Evolutionary conservation across 352 stramenopile species (phyloP), one percentile per base, ranked within the genome.

Genomic region (Albugo candida): DNA sequence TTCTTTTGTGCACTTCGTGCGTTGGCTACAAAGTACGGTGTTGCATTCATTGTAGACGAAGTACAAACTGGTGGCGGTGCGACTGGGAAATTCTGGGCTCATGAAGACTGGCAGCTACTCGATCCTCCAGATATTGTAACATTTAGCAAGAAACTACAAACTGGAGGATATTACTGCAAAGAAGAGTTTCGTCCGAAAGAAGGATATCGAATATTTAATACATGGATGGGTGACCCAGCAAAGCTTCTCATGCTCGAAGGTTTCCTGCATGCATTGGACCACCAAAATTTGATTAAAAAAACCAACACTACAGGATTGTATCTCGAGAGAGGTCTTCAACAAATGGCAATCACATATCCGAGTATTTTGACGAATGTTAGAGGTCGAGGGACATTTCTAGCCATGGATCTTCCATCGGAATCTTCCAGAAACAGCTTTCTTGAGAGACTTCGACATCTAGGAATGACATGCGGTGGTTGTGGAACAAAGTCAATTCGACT

Each of bases 111-210:
- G 77, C 63, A 57, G 17, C 64, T 89, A 5, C 56, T 72, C 27
- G 80, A 83, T 52, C 70, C 77, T 13, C 77, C 77, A 4, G 77
- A 87, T 41, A 45, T 89, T 36, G 77, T 89, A 45, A 89, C 77
- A 10, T 89, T 89, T 49, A 84, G 70, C 44, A 89, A 89, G 57
- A 89, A 86, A 53, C 64, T 89, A 53, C 76, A 89, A 53, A 86
- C 72, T 4, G 76, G 73, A 38, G 76, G 76, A 11, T 89, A 83
- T 53, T 89, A 80, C 51, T 68, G 71, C 19, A 89, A 86, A 61
- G 43, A 66, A 16, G 64, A 82, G 41, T 83, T 86, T 48, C 76
- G 71, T 16, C 49, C 81, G 11, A 53, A 51, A 24, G 73, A 89
- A 44, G 65, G 67, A 5, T 89, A 83, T 52, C 76, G 76, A 38